Evolutionary conservation across 2,329 filamentous ascomycete genomes (phyloP), one percentile per base, ranked within the genome.

Genomic region (Pseudocercospora eumusae): DNA sequence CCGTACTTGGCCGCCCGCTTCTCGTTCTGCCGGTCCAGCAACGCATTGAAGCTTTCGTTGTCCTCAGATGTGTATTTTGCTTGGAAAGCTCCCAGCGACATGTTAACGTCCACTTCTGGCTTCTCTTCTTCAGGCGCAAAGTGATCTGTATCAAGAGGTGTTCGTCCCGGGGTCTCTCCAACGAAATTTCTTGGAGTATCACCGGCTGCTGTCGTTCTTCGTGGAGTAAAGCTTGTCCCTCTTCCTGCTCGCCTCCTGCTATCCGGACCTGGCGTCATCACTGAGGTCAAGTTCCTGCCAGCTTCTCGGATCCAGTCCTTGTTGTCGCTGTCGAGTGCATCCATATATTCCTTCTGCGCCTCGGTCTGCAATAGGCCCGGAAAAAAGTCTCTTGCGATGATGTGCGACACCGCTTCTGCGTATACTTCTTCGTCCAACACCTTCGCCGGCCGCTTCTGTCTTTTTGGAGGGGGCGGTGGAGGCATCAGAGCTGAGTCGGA

Each of bases 301-400:
- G 92, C 92, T 69, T 88, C 92, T 15, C 87, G 84, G 66, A 98
- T 97, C 93, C 95, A 98, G 68, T 85, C 84, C 56, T 84, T 80
- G 76, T 99, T 88, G 61, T 89, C 89, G 15, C 93, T 96, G 8
- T 96, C 92, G 8, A 98, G 79, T 0, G 95, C 95, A 71, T 96
- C 89, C 28, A 99, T 82, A 69, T 97, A 98, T 71, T 99, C 95
- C 74, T 92, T 88, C 75, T 97, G 92, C 0, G 88, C 89, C 70
- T 96, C 88, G 13, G 88, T 88, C 75, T 98, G 92, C 4, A 93
- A 80, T 0, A 99, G 82, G 0, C 93, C 95, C 0, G 95, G 95
- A 72, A 98, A 99, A 81, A 96, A 99, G 81, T 99, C 95, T 67
- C 95, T 88, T 9, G 92, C 91, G 66, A 99, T 96, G 73, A 99